Percentiles rank a stretch among this genome's conserved stretches.
Conservation (phyloP, 2,329 filamentous ascomycete species). For the Calycina marina region DNA sequence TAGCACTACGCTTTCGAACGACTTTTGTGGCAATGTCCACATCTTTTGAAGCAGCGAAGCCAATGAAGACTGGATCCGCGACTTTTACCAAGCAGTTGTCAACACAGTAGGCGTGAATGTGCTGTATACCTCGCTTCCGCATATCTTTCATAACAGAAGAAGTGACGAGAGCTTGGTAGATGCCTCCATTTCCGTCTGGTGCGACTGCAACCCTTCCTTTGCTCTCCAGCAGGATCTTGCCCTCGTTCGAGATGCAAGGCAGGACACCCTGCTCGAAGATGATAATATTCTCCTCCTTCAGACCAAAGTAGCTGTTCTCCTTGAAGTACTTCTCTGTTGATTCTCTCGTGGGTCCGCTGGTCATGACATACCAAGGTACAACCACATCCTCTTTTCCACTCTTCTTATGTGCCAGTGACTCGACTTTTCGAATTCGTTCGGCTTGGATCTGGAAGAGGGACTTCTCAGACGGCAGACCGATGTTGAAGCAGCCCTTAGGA, state of each 20-base stretch:
- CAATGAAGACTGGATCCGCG: slow-evolving; percentile 91
- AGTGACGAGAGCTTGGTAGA: slow-evolving; percentile 81
- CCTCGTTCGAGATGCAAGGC: slow-evolving; percentile 93
- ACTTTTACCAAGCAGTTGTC: slow-evolving; percentile 99
- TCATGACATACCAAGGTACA: slow-evolving; percentile 99
- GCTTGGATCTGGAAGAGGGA: slow-evolving; percentile 96
- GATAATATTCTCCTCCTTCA: slow-evolving; percentile 70
- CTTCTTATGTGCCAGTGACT: slow-evolving; percentile 64
- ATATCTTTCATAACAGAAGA: slow-evolving; percentile 77
- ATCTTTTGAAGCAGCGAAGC: slow-evolving; percentile 74
- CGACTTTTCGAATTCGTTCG: slow-evolving; percentile 78
- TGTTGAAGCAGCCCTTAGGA: slow-evolving; percentile 95
- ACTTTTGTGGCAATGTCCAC: slow-evolving; percentile 98
- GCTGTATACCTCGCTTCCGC: slow-evolving; percentile 75
- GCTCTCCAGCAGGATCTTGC: slow-evolving; percentile 87
- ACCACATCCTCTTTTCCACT: slow-evolving; percentile 42
- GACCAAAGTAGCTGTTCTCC: slow-evolving; percentile 79
- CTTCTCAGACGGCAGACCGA: slow-evolving; percentile 84
- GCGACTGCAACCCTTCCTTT: slow-evolving; percentile 87
- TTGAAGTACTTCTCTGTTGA: slow-evolving; percentile 92
- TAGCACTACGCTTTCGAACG: slow-evolving; percentile 94
- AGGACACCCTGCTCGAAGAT: slow-evolving; percentile 97
- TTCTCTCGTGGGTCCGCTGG: slow-evolving; percentile 79
- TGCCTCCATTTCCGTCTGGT: slow-evolving; percentile 90
- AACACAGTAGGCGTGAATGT: slow-evolving; percentile 95